Base-by-base conservation (phyloP, 768 basidiomycete species). In the Suillus occidentalis region DNA sequence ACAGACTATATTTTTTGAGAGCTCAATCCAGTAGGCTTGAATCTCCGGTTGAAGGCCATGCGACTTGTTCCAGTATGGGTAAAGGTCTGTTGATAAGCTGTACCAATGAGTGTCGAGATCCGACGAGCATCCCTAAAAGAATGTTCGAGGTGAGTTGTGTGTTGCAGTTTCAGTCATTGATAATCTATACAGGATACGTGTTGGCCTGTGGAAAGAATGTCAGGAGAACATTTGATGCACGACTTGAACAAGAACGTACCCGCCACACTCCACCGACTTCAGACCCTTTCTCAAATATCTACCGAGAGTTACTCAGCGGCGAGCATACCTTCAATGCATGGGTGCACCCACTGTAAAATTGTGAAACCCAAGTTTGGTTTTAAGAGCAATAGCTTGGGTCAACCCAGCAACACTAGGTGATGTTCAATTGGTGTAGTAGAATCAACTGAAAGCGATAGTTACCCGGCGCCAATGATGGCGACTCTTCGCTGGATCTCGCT, bases 261-360 rank as follows among this genome's bases (percentile, higher is more conserved):
- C 82, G 75, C 84, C 85, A 85, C 40, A 83, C 83, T 47, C 84
- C 84, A 10, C 85, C 85, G 25, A 85, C 76, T 40, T 80, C 79
- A 4, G 60, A 56, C 4, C 71, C 79, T 62, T 82, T 81, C 68
- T 85, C 84, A 43, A 78, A 82, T n/a, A 85, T 81, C 85, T 85
- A 66, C 59, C 16, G 25, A 8, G 7, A 31, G 28, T 28, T 28
- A 28, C 28, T 18, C 45, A 4, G 43, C 45, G 3, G n/a, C 18
- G 22, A 64, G 9, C 58, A 36, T 20, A 6, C 20, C 45, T 6
- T 25, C 62, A 25, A 31, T 13, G 37, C 4, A 37, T 59, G 6
- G 14, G 37, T 18, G 12, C 56, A 62, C 78, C 45, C 67, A 81
- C 84, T 16, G 49, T 50, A 13, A 50, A 50, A 25, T 50, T 16